Conservation (phyloP, 352 stramenopile species). For the Phytophthora ramorum region DNA sequence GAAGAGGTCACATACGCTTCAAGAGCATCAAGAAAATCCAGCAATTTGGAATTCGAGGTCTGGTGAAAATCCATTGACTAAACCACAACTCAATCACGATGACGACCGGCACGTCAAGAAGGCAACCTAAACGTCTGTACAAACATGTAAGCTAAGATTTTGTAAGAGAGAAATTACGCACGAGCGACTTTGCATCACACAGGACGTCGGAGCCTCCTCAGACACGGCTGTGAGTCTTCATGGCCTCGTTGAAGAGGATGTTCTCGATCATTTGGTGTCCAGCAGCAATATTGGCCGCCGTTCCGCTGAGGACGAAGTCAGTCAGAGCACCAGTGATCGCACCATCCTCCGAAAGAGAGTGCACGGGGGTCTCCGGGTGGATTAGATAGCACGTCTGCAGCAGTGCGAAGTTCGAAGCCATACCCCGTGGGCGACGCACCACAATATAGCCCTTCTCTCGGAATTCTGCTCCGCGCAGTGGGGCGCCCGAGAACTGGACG, state of each 20-base stretch:
- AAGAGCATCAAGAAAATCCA: slow-evolving; percentile 1
- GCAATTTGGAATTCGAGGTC: neutral
- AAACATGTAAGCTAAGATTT: neutral
- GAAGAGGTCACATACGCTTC: neutral
- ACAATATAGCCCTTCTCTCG: slow-evolving; percentile 66
- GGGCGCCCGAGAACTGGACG: slow-evolving; percentile 54
- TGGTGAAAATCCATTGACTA: neutral
- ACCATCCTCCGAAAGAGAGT: slow-evolving; percentile 33
- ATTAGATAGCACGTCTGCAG: slow-evolving; percentile 69
- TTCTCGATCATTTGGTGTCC: slow-evolving; percentile 65
- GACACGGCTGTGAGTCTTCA: slow-evolving; percentile 36
- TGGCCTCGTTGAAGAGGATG: slow-evolving; percentile 51
- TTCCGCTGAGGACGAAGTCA: slow-evolving; percentile 50
- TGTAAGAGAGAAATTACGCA: too few relatives aligned
- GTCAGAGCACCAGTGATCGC: slow-evolving; percentile 41
- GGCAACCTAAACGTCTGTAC: neutral
- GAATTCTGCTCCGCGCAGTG: slow-evolving; percentile 53
- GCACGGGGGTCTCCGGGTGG: slow-evolving; percentile 46
- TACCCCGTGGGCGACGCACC: slow-evolving; percentile 43
- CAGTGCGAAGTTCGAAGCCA: slow-evolving; percentile 39
- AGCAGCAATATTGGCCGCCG: slow-evolving; percentile 41
- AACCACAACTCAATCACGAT: neutral
- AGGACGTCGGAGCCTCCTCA: neutral
- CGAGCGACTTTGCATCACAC: too few relatives aligned
- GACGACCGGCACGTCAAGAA: too few relatives aligned